A percentile compares a stretch with the other conserved stretches of the same genome.
These are phyloP conservation scores for Rhizoclosmatium globosum DNA, from an alignment of 192 early-diverging fungal genomes.

Conservation along the genomic window DNA sequence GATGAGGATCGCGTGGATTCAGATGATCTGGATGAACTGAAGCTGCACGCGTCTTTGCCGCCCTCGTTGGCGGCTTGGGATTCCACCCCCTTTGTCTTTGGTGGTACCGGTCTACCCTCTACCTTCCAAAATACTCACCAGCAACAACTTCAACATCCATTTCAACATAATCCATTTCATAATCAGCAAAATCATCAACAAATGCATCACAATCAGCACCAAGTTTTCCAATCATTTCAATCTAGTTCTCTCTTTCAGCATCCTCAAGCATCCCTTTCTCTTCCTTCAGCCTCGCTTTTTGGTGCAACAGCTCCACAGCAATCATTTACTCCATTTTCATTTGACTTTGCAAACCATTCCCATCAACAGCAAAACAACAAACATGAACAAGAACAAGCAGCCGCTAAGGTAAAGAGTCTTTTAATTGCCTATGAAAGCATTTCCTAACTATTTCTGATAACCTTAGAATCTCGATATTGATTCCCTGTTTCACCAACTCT, in stretches of 20 bases:
- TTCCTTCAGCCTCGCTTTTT: background rate
- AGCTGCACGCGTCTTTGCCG: background rate
- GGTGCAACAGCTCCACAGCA: background rate
- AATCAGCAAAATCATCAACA: background rate
- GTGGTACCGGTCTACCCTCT: background rate
- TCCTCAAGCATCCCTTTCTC: background rate
- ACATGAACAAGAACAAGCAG: too few relatives aligned
- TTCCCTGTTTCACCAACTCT: too few relatives aligned
- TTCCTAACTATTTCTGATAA: background rate
- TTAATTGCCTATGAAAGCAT: background rate
- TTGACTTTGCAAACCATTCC: background rate
- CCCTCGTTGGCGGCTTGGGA: background rate
- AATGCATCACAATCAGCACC: background rate
- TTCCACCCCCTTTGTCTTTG: background rate
- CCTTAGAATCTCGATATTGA: too few relatives aligned
- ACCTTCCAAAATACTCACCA: background rate
- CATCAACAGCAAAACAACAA: background rate
- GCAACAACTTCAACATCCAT: background rate
- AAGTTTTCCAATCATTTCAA: too few relatives aligned
- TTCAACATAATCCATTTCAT: background rate
- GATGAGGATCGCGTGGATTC: background rate
- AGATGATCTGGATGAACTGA: background rate
- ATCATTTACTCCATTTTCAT: background rate
- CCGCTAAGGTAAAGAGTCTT: background rate
- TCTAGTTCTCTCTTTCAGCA: too few relatives aligned